Conservation (phyloP, 176 grass and related monocot species). For the Avena eriantha region DNA sequence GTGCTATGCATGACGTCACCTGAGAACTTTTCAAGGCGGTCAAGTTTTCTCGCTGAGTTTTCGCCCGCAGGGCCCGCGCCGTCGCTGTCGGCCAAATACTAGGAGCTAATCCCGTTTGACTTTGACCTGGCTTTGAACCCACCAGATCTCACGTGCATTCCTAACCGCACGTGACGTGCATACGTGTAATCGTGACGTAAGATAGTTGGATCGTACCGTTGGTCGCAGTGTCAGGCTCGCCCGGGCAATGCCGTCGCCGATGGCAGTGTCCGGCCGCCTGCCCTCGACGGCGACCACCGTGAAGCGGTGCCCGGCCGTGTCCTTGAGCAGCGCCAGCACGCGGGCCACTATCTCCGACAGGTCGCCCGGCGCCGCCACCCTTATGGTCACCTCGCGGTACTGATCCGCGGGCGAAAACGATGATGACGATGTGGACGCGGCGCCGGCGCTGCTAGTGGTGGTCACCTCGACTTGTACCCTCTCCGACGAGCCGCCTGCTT, state of each 20-base stretch:
- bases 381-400: constrained; percentile 34
- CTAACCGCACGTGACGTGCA: background rate
- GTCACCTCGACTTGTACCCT: constrained; percentile 45
- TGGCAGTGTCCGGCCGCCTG: background rate
- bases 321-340: constrained; percentile 47
- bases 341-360: constrained; percentile 51
- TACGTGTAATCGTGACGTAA: background rate
- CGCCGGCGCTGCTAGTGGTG: background rate
- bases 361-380: constrained; percentile 44
- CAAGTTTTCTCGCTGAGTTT: constrained; percentile 25
- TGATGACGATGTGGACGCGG: constrained; percentile 9
- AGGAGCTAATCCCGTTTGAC: constrained; percentile 18
- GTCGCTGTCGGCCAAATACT: background rate
- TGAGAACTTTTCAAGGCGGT: background rate
- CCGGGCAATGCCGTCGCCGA: background rate
- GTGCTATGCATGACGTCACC: constrained; percentile 10
- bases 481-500: constrained; percentile 24
- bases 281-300: constrained; percentile 42
- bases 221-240: constrained; percentile 44
- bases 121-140: constrained; percentile 8
- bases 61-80: background rate
- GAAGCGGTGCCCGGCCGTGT: constrained; percentile 21
- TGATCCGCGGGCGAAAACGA: background rate
- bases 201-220: constrained; percentile 37
- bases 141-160: constrained; percentile 15